Evolutionary conservation across 495 filamentous ascomycete genomes (phyloP), one percentile per base, ranked within the genome.

Genomic region (Lasiosphaeriaceae sp.): DNA sequence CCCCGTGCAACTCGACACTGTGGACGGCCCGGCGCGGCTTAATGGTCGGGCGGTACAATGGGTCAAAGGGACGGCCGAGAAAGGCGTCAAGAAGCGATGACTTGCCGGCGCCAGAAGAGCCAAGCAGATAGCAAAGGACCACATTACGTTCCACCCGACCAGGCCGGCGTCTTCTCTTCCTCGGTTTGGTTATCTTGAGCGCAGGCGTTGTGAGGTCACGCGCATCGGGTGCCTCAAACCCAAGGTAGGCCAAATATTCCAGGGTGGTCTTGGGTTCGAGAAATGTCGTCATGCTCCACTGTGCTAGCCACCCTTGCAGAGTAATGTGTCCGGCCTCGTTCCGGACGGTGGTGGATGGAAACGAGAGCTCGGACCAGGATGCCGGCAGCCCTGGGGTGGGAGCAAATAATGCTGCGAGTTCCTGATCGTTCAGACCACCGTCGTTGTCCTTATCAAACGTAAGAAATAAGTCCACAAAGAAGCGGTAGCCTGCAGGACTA

Each of bases 281-380:
- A 64, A 97, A 98, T 2, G 94, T 98, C 0, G 95, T 98, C 94
- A 98, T 98, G 71, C 91, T 96, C 94, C 94, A 98, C 61, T 98
- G 94, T 4, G 94, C 95, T 17, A 98, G 81, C 94, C 94, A 98
- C 4, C 94, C 94, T 71, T 98, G 94, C 2, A 97, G 80, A 3
- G 94, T 98, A 59, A 98, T 92, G 71, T 97, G 83, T 1, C 93
- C 92, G 11, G 91, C 90, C 72, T 98, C 94, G 68, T 96, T 97
- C 35, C 90, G 86, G 16, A 97, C 92, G 12, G 95, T 96, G 3
- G 89, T 95, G 3, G 90, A 93, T 7, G 94, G 95, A 66, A 98
- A 98, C 6, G 77, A 82, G 14, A 87, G 87, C 52, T 94, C 91
- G 0, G 84, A 75, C 94, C 94, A 98, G 0, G 87, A 92, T 4